Evolutionary conservation across 257 asterid species (phyloP).

Genomic region (Capsicum pubescens): DNA sequence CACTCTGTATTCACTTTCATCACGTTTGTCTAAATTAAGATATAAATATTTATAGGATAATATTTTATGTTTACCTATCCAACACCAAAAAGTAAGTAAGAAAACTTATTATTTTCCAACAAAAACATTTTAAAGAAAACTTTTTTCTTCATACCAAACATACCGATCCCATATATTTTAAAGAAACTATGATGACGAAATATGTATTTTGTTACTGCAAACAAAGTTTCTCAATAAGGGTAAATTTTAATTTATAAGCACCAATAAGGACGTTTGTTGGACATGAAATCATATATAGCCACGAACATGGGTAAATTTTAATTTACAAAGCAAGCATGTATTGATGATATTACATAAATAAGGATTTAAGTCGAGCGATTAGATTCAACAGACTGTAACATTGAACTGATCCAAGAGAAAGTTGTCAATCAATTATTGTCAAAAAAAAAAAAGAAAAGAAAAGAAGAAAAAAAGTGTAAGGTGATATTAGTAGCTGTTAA

Average conservation of each 20-base stretch:
- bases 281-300: neutral
- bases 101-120: too few species aligned
- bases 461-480: too few species aligned
- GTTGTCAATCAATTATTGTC: constrained; percentile 19
- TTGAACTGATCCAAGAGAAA: constrained; percentile 19
- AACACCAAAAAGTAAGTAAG: neutral
- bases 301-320: neutral
- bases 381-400: constrained; percentile 19
- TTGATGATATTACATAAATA: neutral
- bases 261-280: neutral
- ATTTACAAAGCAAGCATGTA: neutral
- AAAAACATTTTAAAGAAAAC: neutral
- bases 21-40: neutral
- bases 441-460: too few species aligned
- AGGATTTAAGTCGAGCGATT: neutral
- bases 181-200: neutral
- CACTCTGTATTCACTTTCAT: too few species aligned
- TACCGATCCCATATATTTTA: neutral
- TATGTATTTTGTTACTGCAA: neutral
- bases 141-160: neutral
- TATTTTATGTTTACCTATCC: neutral
- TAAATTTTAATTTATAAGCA: too few species aligned
- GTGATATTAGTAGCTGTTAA: constrained; percentile 15
- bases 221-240: too few species aligned
- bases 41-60: neutral